These are phyloP conservation scores for Farysia itapuensis DNA, from an alignment of 1,284 basidiomycete genomes.

Conservation along the genomic window DNA sequence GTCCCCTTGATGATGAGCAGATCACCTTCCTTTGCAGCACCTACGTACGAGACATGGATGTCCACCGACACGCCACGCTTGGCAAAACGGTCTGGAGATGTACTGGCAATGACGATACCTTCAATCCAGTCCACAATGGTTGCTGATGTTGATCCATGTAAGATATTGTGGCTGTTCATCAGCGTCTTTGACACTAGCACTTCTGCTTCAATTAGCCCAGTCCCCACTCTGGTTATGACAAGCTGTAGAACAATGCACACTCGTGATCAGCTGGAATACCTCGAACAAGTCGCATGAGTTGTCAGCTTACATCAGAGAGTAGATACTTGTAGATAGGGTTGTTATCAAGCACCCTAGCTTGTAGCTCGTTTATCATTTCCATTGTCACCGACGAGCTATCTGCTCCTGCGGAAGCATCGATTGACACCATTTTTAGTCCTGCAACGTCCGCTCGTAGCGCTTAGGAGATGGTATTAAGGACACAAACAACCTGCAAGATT, in stretches of 20 bases:
- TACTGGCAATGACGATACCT: conserved; percentile 38
- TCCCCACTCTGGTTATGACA: conserved; percentile 12
- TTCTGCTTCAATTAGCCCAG: conserved; percentile 28
- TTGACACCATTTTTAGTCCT: too few species aligned
- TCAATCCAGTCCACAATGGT: conserved; percentile 47
- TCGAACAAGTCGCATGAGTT: neutral
- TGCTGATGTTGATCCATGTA: conserved; percentile 43
- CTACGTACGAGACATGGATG: conserved; percentile 40
- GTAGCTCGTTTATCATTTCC: conserved; percentile 33
- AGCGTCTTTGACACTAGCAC: conserved; percentile 25
- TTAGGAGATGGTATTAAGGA: too few species aligned
- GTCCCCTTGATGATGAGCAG: conserved; percentile 30
- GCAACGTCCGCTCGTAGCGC: too few species aligned
- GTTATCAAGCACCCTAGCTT: conserved; percentile 25
- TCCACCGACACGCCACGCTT: conserved; percentile 41
- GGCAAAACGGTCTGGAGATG: conserved; percentile 14
- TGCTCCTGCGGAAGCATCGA: too few species aligned
- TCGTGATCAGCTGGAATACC: neutral
- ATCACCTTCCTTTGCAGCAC: conserved; percentile 36
- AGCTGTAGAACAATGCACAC: conserved; percentile 3
- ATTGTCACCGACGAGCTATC: conserved; percentile 21
- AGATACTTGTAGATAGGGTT: conserved; percentile 43
- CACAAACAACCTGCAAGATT: too few species aligned
- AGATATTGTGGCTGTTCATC: conserved; percentile 39
- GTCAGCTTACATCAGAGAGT: conserved; percentile 21